Conservation (phyloP, 331 rosid species). For the Quercus lobata region DNA sequence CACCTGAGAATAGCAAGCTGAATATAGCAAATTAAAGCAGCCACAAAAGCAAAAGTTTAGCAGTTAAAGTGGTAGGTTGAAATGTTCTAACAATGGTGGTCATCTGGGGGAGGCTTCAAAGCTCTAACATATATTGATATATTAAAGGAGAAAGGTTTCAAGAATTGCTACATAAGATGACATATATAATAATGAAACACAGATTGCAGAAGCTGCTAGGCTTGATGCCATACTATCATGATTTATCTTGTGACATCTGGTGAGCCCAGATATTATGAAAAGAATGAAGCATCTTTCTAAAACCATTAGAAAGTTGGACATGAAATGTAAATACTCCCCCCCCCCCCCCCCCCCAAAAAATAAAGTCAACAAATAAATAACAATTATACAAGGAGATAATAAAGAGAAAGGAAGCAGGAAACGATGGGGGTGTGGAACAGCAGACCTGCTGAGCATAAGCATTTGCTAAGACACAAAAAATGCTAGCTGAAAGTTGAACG, state of each 20-base stretch:
- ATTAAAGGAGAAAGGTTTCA: background rate
- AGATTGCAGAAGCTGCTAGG: background rate
- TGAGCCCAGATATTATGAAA: background rate
- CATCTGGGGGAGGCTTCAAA: background rate
- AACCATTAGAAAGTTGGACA: background rate
- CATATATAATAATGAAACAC: background rate
- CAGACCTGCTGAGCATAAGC: constrained; percentile 80
- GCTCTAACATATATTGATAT: background rate
- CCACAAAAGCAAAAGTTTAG: background rate
- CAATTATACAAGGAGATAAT: background rate
- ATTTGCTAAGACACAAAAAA: constrained; percentile 64
- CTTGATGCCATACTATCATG: background rate
- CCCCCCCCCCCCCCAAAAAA: background rate
- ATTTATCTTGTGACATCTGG: background rate
- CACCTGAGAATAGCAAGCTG: background rate
- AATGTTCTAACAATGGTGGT: background rate
- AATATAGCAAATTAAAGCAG: background rate
- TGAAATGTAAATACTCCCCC: background rate
- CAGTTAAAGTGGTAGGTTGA: background rate
- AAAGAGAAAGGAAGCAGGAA: background rate
- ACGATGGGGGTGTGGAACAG: background rate
- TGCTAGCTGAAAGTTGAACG: constrained; percentile 42
- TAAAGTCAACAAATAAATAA: background rate
- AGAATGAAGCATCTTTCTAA: background rate
- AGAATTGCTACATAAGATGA: background rate